Evolutionary conservation across 2,329 filamentous ascomycete genomes (phyloP).

Genomic region (Aspergillus fructus): DNA sequence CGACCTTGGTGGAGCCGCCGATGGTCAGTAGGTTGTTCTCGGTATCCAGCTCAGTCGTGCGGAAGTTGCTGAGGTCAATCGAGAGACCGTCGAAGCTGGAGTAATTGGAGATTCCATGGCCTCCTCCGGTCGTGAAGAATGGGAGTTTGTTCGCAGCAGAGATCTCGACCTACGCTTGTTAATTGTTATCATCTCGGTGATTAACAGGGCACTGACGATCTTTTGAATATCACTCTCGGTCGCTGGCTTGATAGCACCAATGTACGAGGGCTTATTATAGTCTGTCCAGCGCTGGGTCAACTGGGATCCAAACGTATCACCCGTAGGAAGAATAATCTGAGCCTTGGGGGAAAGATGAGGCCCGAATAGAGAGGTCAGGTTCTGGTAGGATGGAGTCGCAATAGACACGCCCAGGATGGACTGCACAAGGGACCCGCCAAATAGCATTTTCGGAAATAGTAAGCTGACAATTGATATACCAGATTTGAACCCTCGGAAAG

Average conservation of each 20-base stretch:
- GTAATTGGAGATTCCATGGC: not conserved
- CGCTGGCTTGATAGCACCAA: not conserved
- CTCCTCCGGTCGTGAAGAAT: not conserved
- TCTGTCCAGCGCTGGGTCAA: not conserved
- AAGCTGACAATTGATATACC: too few relatives aligned
- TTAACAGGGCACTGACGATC: not conserved
- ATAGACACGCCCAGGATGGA: too few relatives aligned
- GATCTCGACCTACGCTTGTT: not conserved
- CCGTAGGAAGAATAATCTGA: too few relatives aligned
- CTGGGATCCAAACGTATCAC: too few relatives aligned
- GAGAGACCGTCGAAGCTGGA: not conserved
- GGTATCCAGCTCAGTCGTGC: not conserved
- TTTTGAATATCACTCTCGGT: not conserved
- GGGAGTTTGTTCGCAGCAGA: not conserved
- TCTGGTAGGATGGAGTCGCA: too few relatives aligned
- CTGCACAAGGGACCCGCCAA: too few relatives aligned
- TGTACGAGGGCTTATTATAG: not conserved
- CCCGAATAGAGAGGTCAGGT: too few relatives aligned
- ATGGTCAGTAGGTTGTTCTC: not conserved
- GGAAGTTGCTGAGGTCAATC: not conserved
- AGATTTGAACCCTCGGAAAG: too few relatives aligned
- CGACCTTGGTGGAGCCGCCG: not conserved
- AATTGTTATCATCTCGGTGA: not conserved
- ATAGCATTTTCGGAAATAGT: too few relatives aligned
- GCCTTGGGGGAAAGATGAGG: too few relatives aligned